phyloP scores from a whole-genome alignment of 2,329 filamentous ascomycete species.

The Hypoxylon sp. region DNA sequence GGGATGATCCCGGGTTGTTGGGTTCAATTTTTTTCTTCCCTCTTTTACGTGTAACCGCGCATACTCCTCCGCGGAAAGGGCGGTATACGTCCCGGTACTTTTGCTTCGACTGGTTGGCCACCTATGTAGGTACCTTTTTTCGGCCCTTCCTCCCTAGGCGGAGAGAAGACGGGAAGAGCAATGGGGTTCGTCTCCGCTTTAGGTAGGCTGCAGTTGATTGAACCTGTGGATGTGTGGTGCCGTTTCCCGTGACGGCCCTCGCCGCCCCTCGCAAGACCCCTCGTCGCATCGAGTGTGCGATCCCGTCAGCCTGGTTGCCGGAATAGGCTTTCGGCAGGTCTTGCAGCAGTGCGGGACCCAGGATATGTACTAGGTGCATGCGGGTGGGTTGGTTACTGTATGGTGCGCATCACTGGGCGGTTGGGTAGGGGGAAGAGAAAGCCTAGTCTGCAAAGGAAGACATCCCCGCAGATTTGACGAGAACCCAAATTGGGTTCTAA shows the following conservation, averaged over 20 bases:
- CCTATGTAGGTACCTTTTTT: neutral
- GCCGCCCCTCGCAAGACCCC: neutral
- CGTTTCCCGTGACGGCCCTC: neutral
- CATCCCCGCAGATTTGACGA: constrained; percentile 10
- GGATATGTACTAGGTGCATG: constrained; percentile 8
- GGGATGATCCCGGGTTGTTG: neutral
- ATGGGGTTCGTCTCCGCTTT: neutral
- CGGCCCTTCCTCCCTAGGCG: neutral
- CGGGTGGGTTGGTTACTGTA: neutral
- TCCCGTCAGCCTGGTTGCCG: neutral
- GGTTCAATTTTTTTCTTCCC: neutral
- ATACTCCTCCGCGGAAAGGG: neutral
- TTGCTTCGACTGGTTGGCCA: neutral
- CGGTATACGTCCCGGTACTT: neutral
- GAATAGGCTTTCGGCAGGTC: neutral
- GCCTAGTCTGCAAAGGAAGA: neutral
- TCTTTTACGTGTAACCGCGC: neutral
- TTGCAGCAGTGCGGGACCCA: neutral
- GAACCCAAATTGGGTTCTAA: constrained; percentile 10
- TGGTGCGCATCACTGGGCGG: constrained; percentile 1
- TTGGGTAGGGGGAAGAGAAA: constrained; percentile 7
- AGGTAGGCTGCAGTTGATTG: neutral
- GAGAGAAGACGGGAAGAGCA: neutral
- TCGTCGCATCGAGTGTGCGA: neutral
- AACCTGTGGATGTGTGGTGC: neutral